Evolutionary conservation across 2,329 filamentous ascomycete genomes (phyloP), one percentile per base, ranked within the genome.

Genomic region (Zymoseptoria pseudotritici): DNA sequence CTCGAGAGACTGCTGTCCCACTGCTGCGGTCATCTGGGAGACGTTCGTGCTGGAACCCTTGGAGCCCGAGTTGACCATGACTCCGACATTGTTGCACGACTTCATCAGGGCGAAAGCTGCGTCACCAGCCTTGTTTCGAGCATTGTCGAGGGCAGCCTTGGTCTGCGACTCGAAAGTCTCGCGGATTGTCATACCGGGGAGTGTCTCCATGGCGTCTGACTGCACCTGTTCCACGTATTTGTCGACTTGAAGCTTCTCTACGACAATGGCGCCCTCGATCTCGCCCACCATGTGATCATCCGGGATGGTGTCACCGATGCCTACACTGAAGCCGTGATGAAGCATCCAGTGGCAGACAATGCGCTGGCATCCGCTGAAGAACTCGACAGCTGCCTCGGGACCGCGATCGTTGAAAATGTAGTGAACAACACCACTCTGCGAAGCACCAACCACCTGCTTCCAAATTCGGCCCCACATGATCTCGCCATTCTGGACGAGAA

Each of bases 31-130:
- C 94, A 99, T 99, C 77, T 99, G 94, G 17, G 95, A 97, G 69
- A 99, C 97, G 75, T 99, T 99, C 81, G 99, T 97, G 11, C 91
- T 93, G 2, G 94, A 97, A 74, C 94, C 94, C 81, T 99, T 99
- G 67, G 95, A 99, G 71, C 94, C 94, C 61, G 94, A 97, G 57
- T 87, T 86, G 62, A 95, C 91, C 90, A 97, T 99, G 72, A 91
- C 90, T 58, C 96, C 91, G 55, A 93, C 93, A 71, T 97, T 97
- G 82, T 99, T 99, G 70, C 89, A 81, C 76, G 97, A 91, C 78
- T 96, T 97, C 74, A 99, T 79, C 81, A 89, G 91, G 77, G 91
- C 88, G 76, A 95, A 90, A 0, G 94, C 96, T 55, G 87, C 89
- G 21, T 88, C 93, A 86, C 94, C 94, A 71, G 94, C 94, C 75